These are phyloP conservation scores for Mycena epipterygia DNA, from an alignment of 768 basidiomycete genomes.

Conservation along the genomic window DNA sequence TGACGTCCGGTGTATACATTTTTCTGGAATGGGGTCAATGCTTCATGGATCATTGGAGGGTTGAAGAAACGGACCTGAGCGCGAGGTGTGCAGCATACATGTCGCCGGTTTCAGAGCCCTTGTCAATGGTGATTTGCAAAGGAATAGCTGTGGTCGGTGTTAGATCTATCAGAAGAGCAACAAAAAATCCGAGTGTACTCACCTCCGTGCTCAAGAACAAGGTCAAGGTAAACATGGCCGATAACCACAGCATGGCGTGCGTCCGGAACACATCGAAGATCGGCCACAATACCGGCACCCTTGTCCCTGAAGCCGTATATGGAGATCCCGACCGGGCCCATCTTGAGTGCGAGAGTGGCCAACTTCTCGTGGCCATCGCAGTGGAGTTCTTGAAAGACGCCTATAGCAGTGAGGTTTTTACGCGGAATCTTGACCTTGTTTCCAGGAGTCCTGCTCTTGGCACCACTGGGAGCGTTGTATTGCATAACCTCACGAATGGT, in stretches of 20 bases:
- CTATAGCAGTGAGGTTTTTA: conserved; percentile 2
- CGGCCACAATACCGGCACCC: background rate
- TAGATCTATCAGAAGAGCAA: background rate
- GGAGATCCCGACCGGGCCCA: conserved; percentile 9
- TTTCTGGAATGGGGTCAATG: background rate
- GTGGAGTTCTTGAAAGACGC: conserved; percentile 14
- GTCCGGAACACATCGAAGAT: background rate
- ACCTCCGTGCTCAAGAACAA: background rate
- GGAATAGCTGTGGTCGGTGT: background rate
- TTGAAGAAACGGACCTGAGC: background rate
- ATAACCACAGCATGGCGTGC: background rate
- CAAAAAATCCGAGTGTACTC: background rate
- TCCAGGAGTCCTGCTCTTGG: background rate
- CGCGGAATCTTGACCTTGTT: background rate
- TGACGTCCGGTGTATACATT: conserved; percentile 33
- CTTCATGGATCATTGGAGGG: conserved; percentile 1
- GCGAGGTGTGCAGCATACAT: background rate
- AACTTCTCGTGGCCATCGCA: conserved; percentile 20
- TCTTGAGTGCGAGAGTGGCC: background rate
- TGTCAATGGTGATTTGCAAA: background rate
- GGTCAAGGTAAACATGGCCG: conserved; percentile 1
- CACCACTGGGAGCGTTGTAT: background rate
- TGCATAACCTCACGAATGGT: background rate
- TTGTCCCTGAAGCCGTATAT: conserved; percentile 6
- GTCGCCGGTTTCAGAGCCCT: background rate